Evolutionary conservation across 2,329 filamentous ascomycete genomes (phyloP), one percentile per base, ranked within the genome.

Genomic region (Harringtonia aguacate): DNA sequence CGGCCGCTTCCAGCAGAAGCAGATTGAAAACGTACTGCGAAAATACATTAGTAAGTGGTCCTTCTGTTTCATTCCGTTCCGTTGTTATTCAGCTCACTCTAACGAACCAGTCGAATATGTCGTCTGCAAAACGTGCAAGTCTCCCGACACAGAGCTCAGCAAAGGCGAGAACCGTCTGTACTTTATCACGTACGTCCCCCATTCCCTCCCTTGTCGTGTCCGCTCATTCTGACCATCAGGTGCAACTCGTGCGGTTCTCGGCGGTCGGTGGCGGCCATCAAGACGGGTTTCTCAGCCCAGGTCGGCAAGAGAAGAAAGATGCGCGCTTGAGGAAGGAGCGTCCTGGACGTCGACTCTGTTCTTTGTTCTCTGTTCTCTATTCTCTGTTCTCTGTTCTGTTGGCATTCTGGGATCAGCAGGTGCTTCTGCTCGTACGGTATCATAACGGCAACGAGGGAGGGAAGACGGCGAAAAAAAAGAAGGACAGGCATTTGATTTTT

Each of bases 281-380:
- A 98, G 82, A 95, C 88, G 50, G 92, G 92, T 88, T 98, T 98
- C 88, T 94, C 89, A 60, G 92, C 92, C 66, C 92, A 97, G 71
- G 86, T 98, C 66, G 92, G 92, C 65, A 95, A 95, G 84, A 84
- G 92, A 77, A 92, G 81, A 76, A 94, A 94, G 79, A 84, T 88
- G 72, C 79, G 51, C 31, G 33, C 17, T 24, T 24, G 20, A n/a
- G n/a, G n/a, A n/a, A n/a, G n/a, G n/a, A n/a, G n/a, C n/a, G n/a
- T n/a, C n/a, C n/a, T n/a, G n/a, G n/a, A n/a, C n/a, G n/a, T 18
- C n/a, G 18, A 4, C 18, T 17, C 20, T 15, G 29, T 9, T 39
- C 22, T 37, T 15, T 18, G 17, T 38, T 39, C 15, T 18, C 33
- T 43, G 8, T 44, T 39, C 24, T 46, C n/a, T n/a, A n/a, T n/a